Conservation (phyloP, 2,329 filamentous ascomycete genomes). For the Bipolaris oryzae region DNA sequence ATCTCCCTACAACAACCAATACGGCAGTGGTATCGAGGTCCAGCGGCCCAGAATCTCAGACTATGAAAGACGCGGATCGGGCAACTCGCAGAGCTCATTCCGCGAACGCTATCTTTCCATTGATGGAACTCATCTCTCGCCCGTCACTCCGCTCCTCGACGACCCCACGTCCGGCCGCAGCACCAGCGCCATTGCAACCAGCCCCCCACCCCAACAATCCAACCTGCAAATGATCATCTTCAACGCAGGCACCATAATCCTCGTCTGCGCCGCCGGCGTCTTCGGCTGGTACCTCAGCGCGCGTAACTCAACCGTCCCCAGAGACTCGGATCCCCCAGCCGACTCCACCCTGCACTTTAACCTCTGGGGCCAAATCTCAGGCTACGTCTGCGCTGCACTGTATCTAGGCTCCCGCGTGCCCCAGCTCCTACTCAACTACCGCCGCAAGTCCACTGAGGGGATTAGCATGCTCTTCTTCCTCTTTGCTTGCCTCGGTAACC, state of each 20-base stretch:
- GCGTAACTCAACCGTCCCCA: constrained; percentile 38
- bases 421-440: constrained; percentile 89
- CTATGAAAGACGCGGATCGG: constrained; percentile 39
- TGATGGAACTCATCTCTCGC: constrained; percentile 73
- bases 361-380: constrained; percentile 84
- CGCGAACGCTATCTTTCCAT: constrained; percentile 62
- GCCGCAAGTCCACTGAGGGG: constrained; percentile 90
- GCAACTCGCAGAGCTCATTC: constrained; percentile 44
- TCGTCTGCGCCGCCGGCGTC: constrained; percentile 83
- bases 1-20: constrained; percentile 23
- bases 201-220: constrained; percentile 50
- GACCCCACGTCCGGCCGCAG: constrained; percentile 26
- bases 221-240: constrained; percentile 66
- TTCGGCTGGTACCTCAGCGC: constrained; percentile 80
- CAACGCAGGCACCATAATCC: constrained; percentile 75
- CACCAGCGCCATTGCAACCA: constrained; percentile 50
- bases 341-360: constrained; percentile 68
- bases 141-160: constrained; percentile 76
- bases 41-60: constrained; percentile 46
- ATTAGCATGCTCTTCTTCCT: constrained; percentile 94
- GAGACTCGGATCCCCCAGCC: constrained; percentile 34
- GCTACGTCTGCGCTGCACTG: constrained; percentile 86
- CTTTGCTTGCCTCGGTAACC: constrained; percentile 92
- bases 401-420: constrained; percentile 91
- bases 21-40: constrained; percentile 25